Evolutionary conservation across 2,329 filamentous ascomycete species (phyloP).

Genomic region (Aspergillus sp.): DNA sequence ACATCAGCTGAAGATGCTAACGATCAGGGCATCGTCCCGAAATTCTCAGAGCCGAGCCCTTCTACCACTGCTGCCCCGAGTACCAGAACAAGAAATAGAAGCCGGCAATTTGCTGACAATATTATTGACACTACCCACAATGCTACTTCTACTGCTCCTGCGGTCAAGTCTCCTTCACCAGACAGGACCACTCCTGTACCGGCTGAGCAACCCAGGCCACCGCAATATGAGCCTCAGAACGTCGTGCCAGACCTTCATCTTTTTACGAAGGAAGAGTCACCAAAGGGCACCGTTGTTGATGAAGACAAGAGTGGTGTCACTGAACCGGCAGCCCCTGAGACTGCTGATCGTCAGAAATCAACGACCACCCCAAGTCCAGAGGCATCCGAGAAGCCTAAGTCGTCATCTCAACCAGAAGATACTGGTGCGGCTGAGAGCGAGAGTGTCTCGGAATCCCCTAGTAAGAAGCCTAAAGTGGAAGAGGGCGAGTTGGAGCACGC

Average conservation of each 20-base stretch:
- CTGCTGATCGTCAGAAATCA: slow-evolving; percentile 7
- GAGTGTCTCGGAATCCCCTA: slow-evolving; percentile 19
- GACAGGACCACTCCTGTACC: slow-evolving; percentile 16
- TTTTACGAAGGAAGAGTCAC: slow-evolving; percentile 8
- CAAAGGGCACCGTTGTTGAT: slow-evolving; percentile 13
- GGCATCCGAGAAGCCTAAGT: slow-evolving; percentile 28
- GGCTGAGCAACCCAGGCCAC: slow-evolving; percentile 8
- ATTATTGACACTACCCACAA: slow-evolving; percentile 10
- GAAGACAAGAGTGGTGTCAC: slow-evolving; percentile 9
- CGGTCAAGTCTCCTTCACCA: slow-evolving; percentile 19
- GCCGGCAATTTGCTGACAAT: slow-evolving; percentile 15
- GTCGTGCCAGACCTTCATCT: not conserved
- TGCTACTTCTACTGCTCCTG: not conserved
- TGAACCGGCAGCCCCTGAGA: slow-evolving; percentile 1
- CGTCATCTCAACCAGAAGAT: slow-evolving; percentile 27
- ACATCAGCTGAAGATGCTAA: slow-evolving; percentile 23
- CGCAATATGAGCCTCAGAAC: slow-evolving; percentile 12
- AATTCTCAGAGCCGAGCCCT: slow-evolving; percentile 21
- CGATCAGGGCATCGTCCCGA: slow-evolving; percentile 9
- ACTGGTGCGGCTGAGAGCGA: slow-evolving; percentile 16
- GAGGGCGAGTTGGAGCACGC: slow-evolving; percentile 27
- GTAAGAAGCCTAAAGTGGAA: slow-evolving; percentile 38
- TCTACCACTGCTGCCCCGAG: slow-evolving; percentile 15
- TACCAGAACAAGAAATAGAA: slow-evolving; percentile 21
- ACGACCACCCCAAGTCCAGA: slow-evolving; percentile 21